phyloP scores from a whole-genome alignment of 352 stramenopile genomes.

The Thalassiosira exigua region DNA sequence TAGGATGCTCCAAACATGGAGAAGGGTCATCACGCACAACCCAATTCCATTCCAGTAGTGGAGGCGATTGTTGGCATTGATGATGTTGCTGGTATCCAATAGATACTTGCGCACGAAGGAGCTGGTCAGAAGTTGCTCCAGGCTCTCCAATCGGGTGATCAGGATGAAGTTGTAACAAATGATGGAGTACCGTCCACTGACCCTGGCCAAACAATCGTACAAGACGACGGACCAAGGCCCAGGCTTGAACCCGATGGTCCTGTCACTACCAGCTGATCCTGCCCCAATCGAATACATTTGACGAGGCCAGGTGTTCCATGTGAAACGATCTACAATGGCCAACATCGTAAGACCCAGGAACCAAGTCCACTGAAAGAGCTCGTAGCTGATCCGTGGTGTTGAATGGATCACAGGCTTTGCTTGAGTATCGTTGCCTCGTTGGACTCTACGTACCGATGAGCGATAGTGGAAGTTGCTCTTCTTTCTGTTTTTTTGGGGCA shows the following conservation, averaged over 20 bases:
- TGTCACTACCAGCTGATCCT: conserved; percentile 28
- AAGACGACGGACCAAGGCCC: conserved; percentile 31
- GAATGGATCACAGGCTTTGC: neutral
- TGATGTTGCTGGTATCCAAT: conserved; percentile 22
- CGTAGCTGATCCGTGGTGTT: conserved; percentile 19
- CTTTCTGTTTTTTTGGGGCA: conserved; percentile 19
- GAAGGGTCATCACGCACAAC: conserved; percentile 11
- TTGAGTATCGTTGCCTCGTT: neutral
- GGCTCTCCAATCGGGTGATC: conserved; percentile 16
- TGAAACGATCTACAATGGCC: conserved; percentile 26
- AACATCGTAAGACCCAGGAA: conserved; percentile 9
- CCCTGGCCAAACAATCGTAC: conserved; percentile 19
- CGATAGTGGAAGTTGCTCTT: conserved; percentile 23
- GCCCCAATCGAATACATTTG: conserved; percentile 26
- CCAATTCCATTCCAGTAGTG: conserved; percentile 29
- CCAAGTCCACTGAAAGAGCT: conserved; percentile 27
- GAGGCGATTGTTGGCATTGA: conserved; percentile 19
- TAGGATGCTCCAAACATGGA: conserved; percentile 28
- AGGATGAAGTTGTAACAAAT: conserved; percentile 39
- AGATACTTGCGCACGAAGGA: conserved; percentile 13
- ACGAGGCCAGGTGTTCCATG: conserved; percentile 28
- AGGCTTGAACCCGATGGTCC: conserved; percentile 18
- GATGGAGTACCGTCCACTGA: conserved; percentile 24
- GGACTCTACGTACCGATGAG: neutral
- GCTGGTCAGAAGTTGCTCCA: conserved; percentile 7